These are phyloP conservation scores for Didymosphaeria variabile DNA, from an alignment of 2,329 filamentous ascomycete genomes.

Conservation along the genomic window DNA sequence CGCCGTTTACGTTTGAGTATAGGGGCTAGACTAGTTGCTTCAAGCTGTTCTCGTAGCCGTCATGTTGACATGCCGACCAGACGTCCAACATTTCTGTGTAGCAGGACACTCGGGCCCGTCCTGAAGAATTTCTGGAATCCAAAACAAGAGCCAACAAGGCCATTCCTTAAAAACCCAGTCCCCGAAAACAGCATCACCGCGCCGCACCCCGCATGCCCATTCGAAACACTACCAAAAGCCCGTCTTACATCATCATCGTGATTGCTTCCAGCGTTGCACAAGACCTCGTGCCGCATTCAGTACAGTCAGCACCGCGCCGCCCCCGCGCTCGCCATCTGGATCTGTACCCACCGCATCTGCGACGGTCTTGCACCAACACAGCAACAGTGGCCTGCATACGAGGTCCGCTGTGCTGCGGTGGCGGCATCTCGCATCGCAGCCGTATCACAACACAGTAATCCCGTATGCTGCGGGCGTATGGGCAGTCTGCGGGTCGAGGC, in stretches of 20 bases:
- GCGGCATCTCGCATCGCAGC: constrained; percentile 11
- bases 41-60: too few relatives aligned
- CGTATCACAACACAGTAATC: constrained; percentile 1
- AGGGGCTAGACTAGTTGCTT: too few relatives aligned
- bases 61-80: too few relatives aligned
- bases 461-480: neutral
- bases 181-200: neutral
- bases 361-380: neutral
- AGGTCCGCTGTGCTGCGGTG: constrained; percentile 6
- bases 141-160: neutral
- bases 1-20: too few relatives aligned
- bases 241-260: constrained; percentile 10
- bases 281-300: constrained; percentile 3
- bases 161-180: neutral
- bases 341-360: constrained; percentile 7
- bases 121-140: too few relatives aligned
- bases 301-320: constrained; percentile 10
- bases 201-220: neutral
- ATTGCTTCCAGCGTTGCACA: neutral
- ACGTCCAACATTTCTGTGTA: too few relatives aligned
- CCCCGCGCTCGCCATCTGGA: constrained; percentile 1
- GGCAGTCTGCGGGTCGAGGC: constrained; percentile 1
- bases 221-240: constrained; percentile 5
- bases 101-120: too few relatives aligned
- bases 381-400: constrained; percentile 7